Conservation (phyloP, 768 basidiomycete genomes). For the Kwoniella shandongensis region DNA sequence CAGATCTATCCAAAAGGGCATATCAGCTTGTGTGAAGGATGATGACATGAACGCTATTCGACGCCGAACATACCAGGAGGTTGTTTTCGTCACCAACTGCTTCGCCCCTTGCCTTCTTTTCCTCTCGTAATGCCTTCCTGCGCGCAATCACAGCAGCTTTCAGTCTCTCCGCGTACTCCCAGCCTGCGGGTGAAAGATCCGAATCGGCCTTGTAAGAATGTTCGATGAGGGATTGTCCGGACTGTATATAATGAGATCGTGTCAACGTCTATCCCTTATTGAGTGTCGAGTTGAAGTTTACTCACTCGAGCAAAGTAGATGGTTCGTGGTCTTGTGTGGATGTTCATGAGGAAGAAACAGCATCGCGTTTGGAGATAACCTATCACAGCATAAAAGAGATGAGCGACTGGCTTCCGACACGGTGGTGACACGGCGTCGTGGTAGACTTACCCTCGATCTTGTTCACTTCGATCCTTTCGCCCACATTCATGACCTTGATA, state of each 20-base stretch:
- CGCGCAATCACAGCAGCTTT: slow-evolving; percentile 87
- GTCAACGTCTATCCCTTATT: neutral
- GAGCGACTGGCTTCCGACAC: neutral
- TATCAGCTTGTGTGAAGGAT: neutral
- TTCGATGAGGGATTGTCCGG: slow-evolving; percentile 96
- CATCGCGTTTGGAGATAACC: slow-evolving; percentile 71
- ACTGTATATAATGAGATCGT: slow-evolving; percentile 59
- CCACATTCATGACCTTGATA: slow-evolving; percentile 93
- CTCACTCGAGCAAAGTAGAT: slow-evolving; percentile 95
- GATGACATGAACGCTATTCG: too few relatives aligned
- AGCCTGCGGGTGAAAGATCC: slow-evolving; percentile 88
- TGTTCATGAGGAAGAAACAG: slow-evolving; percentile 99
- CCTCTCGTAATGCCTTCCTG: slow-evolving; percentile 71
- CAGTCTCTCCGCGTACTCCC: slow-evolving; percentile 88
- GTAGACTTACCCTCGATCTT: slow-evolving; percentile 49
- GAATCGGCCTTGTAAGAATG: slow-evolving; percentile 99
- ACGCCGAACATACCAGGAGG: slow-evolving; percentile 43
- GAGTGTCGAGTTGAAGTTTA: slow-evolving; percentile 6
- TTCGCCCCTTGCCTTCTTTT: slow-evolving; percentile 60
- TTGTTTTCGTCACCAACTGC: slow-evolving; percentile 56
- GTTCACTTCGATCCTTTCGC: slow-evolving; percentile 94
- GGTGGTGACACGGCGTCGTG: neutral
- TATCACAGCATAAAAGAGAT: slow-evolving; percentile 9
- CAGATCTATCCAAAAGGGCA: slow-evolving; percentile 66
- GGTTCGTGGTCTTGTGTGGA: slow-evolving; percentile 86